Base-by-base conservation (phyloP, 2,329 filamentous ascomycete species). In the Tolypocladium paradoxum region DNA sequence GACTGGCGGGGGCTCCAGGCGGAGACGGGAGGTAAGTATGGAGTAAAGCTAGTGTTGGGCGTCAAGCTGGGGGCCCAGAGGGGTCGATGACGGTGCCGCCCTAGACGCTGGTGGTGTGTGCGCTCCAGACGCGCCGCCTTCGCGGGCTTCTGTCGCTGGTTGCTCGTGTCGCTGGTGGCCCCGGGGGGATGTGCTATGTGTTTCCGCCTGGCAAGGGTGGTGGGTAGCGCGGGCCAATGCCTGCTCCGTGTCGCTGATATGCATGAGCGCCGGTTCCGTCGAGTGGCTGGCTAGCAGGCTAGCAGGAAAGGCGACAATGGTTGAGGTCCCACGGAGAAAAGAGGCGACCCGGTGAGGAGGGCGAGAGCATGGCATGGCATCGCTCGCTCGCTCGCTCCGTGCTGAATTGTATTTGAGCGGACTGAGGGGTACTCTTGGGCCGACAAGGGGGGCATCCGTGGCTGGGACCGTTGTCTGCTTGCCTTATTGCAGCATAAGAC, bases 391-490 rank as follows among this genome's bases (percentile, higher is more conserved):
- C 27, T 31, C 43, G 62, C 62, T 62, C 61, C 64, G 67, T 70
- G 65, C 67, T 71, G 67, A 66, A 68, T 65, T 69, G 67, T 70
- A 68, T 70, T 64, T 67, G 57, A 66, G 65, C 68, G 66, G 66
- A 70, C 66, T 69, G 68, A 70, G 68, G 68, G 68, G 68, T 70
- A 69, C 64, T 40, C 49, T 35, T 24, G 29, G 46, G 24, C 35
- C 18, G 45, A 51, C 52, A 50, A 31, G 51, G 51, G 50, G 40
- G 51, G 36, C 18, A 6, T 27, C 37, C 37, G 20, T 31, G 43
- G 43, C 27, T 31, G 27, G 43, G 27, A 29, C 18, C 16, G 16
- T 29, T 22, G 40, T 22, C 20, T 37, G 22, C 50, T 35, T 48
- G 40, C 50, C 49, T 50, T 43, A 49, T 48, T 50, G 37, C 46